Evolutionary conservation across 2,329 filamentous ascomycete species (phyloP), one percentile per base, ranked within the genome.

Genomic region (Xylaria sp.): DNA sequence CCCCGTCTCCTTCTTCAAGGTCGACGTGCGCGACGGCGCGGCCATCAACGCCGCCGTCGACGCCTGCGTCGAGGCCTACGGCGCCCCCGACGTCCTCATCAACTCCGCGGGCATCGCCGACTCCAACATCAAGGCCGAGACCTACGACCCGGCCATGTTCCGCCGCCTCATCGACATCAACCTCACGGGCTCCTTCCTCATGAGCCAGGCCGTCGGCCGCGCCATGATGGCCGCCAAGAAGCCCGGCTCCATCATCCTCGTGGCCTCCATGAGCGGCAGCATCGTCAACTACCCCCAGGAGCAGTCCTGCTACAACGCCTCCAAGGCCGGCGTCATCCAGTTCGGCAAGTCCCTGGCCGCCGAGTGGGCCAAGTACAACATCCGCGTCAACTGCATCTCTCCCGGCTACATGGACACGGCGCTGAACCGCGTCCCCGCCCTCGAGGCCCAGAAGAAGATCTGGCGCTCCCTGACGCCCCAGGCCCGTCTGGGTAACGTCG

Each of bases 351-450:
- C 91, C 3, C 88, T 96, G 28, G 92, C 92, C 52, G 92, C 92
- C 65, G 93, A 96, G 83, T 95, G 93, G 92, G 91, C 92, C 76
- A 91, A 92, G 82, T 87, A 93, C 81, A 86, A 87, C 75, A 94
- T 95, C 78, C 90, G 92, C 46, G 92, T 94, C 77, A 96, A 96
- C 87, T 91, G 89, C 81, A 94, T 95, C 82, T 93, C 90, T 7
- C 92, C 93, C 23, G 92, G 92, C 37, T 95, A 95, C 84, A 94
- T 95, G 90, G 92, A 94, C 84, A 96, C 92, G 5, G 91, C 90
- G 5, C 85, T 94, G 71, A 94, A 94, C 87, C 90, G 90, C 69
- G 91, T 93, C 8, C 91, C 91, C 25, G 90, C 90, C 48, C 89
- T 94, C 23, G 91, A 94, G 72, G 91, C 90, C 57, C 91, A 94